A percentile compares a stretch with the other conserved stretches of the same genome.
These are phyloP conservation scores for Claviceps humidiphila DNA, from an alignment of 2,329 filamentous ascomycete species.

Conservation along the genomic window DNA sequence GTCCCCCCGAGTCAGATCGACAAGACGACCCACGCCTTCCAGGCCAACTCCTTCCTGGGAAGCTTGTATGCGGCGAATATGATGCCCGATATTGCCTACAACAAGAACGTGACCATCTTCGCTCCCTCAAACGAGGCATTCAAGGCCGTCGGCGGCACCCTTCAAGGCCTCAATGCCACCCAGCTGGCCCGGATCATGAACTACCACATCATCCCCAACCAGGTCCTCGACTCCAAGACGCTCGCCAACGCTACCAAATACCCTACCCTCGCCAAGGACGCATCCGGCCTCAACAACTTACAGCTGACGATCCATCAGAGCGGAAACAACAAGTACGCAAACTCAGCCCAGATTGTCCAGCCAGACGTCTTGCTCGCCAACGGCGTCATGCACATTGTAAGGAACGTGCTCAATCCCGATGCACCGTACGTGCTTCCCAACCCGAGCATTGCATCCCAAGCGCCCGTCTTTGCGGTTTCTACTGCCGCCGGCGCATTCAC, in stretches of 20 bases:
- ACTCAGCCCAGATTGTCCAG: constrained; percentile 39
- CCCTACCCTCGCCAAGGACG: constrained; percentile 21
- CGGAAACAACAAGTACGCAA: constrained; percentile 34
- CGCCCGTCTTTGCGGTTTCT: constrained; percentile 41
- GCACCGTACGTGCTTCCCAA: constrained; percentile 22
- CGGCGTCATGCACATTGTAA: constrained; percentile 45
- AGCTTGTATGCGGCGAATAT: constrained; percentile 18
- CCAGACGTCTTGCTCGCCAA: constrained; percentile 42
- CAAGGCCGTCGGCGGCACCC: constrained; percentile 37
- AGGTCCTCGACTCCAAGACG: constrained; percentile 35
- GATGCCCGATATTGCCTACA: constrained; percentile 27
- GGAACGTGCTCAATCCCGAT: constrained; percentile 36
- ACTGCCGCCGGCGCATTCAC: constrained; percentile 29
- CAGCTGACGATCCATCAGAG: constrained; percentile 24
- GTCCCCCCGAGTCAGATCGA: constrained; percentile 34
- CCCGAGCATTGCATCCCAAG: constrained; percentile 25
- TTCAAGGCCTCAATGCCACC: constrained; percentile 31
- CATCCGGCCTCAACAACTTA: constrained; percentile 26
- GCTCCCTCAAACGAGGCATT: constrained; percentile 49
- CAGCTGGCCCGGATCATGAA: constrained; percentile 39
- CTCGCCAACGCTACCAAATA: constrained; percentile 20
- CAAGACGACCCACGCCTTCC: constrained; percentile 35
- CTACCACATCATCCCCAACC: constrained; percentile 51
- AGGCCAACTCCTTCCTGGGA: constrained; percentile 26
- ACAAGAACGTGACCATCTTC: constrained; percentile 45